A percentile compares a stretch with the other conserved stretches of the same genome.
These are phyloP conservation scores for Leishmania mexicana DNA, from an alignment of 208 protist species.

Conservation along the genomic window DNA sequence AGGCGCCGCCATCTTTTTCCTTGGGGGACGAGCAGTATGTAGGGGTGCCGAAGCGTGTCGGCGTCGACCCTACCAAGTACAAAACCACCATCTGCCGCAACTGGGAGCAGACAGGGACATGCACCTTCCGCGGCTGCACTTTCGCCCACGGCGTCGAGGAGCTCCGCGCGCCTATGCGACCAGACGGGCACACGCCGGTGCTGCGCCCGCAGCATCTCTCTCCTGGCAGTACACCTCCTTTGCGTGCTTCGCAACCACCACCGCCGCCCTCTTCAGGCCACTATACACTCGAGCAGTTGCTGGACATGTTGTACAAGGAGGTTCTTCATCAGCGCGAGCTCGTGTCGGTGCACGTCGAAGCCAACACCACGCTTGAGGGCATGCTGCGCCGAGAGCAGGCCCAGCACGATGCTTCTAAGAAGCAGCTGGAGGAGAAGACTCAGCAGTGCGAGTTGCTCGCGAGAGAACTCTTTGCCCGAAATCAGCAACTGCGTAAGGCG, in stretches of 20 bases:
- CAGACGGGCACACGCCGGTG: constrained; percentile 44
- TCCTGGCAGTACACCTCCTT: constrained; percentile 37
- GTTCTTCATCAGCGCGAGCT: constrained; percentile 61
- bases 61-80: constrained; percentile 81
- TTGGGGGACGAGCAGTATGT: constrained; percentile 46
- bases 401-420: constrained; percentile 42
- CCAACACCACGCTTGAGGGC: constrained; percentile 69
- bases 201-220: constrained; percentile 39
- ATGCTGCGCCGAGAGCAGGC: constrained; percentile 65
- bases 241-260: constrained; percentile 30
- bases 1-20: constrained; percentile 57
- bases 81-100: constrained; percentile 89
- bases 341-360: constrained; percentile 64
- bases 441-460: constrained; percentile 33
- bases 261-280: constrained; percentile 21
- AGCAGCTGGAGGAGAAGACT: constrained; percentile 48
- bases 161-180: constrained; percentile 53
- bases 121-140: constrained; percentile 76
- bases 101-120: constrained; percentile 70
- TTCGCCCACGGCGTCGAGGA: constrained; percentile 88
- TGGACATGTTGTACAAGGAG: constrained; percentile 71
- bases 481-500: constrained; percentile 34
- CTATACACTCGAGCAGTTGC: constrained; percentile 59
- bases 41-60: constrained; percentile 43
- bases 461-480: constrained; percentile 28